Base-by-base conservation (phyloP, 1,284 basidiomycete genomes). In the Fomitopsis pinicola region DNA sequence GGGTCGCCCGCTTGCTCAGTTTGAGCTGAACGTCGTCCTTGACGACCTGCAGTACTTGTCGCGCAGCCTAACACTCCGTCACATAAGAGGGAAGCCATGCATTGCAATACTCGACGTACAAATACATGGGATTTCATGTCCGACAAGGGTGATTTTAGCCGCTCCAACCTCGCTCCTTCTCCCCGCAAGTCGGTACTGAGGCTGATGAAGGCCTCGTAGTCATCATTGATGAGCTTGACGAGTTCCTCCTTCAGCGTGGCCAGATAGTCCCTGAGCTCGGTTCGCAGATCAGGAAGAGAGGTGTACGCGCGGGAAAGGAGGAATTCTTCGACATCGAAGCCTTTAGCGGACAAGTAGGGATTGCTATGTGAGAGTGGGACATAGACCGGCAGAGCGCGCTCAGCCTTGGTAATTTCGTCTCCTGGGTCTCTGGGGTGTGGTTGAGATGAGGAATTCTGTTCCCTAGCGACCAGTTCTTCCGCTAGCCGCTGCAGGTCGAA, bases 151-250 rank as follows among this genome's bases (percentile, higher is more conserved):
- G 73, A 72, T 68, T 87, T 84, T 59, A 97, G 73, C 58, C 82
- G 78, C 64, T 84, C 81, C 67, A 96, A 72, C 63, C 92, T 80
- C 53, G 80, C 79, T 2, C 92, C 92, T 74, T 97, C 95, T 36
- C 91, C 93, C 63, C 87, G 82, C 65, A 97, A 73, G 67, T 95
- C 93, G 2, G 92, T 95, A 65, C 95, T 96, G 28, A 99, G 81
- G 67, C 92, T 94, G 66, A 99, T 97, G 74, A 98, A 98, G 50
- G 95, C 95, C 73, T 95, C 95, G 74, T 98, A 98, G 76, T 98
- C 96, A 70, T 95, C 91, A 73, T 99, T 98, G 75, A 99, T 98
- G 71, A 98, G 86, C 70, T 88, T 88, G 35, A 98, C 94, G 35
- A 99, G 84, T 72, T 97, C 95, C 72, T 95, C 92, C 71, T 96